A percentile compares a stretch with the other conserved stretches of the same genome.
These are phyloP conservation scores for Cryptosporidium tyzzeri DNA, from an alignment of 169 alveolate genomes.

Conservation along the genomic window DNA sequence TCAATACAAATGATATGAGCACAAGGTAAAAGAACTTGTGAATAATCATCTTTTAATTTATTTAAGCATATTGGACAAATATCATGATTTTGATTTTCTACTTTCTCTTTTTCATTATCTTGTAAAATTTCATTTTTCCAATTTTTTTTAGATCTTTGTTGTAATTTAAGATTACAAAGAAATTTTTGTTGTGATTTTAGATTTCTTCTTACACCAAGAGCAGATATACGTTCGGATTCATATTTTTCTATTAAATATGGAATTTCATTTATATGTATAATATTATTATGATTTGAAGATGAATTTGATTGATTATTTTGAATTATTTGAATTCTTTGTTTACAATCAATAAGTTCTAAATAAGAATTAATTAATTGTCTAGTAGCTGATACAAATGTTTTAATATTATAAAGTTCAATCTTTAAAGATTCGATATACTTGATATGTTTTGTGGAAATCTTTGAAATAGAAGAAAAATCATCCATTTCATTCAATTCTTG, in stretches of 20 bases:
- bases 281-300: slow-evolving; percentile 18
- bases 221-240: slow-evolving; percentile 49
- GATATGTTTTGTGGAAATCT: slow-evolving; percentile 5
- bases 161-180: slow-evolving; percentile 22
- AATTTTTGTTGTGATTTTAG: slow-evolving; percentile 64
- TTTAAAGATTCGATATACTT: slow-evolving; percentile 43
- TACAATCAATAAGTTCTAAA: slow-evolving; percentile 60
- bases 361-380: slow-evolving; percentile 67
- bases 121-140: neutral
- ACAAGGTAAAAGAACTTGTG: slow-evolving; percentile 58
- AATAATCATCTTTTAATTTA: neutral
- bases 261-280: slow-evolving; percentile 18
- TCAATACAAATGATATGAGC: slow-evolving; percentile 67
- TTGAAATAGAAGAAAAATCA: neutral
- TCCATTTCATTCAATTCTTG: neutral
- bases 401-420: slow-evolving; percentile 6
- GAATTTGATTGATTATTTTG: neutral
- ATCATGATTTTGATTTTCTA: neutral
- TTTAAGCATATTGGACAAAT: slow-evolving; percentile 56
- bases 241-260: slow-evolving; percentile 12
- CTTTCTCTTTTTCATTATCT: neutral
- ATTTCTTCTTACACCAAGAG: slow-evolving; percentile 7
- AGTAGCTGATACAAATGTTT: slow-evolving; percentile 19
- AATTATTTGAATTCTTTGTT: slow-evolving; percentile 46
- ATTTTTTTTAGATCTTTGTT: slow-evolving; percentile 1